Percentiles rank a stretch among this genome's conserved stretches.
phyloP scores from a whole-genome alignment of 2,329 filamentous ascomycete species.

The Apiospora phragmitis region DNA sequence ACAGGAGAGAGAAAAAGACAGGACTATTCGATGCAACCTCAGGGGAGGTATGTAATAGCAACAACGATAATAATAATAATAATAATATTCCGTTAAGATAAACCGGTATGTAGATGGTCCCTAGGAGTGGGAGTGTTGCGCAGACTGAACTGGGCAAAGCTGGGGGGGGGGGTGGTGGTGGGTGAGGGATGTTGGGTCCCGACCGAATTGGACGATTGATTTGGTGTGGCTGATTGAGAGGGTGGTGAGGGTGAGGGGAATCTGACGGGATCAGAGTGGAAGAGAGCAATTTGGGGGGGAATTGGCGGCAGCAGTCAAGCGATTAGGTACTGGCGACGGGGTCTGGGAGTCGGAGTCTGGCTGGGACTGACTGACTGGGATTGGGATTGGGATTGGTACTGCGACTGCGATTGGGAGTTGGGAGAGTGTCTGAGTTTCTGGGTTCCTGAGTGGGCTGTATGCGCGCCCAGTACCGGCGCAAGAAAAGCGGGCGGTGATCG shows the following conservation, averaged over 20 bases:
- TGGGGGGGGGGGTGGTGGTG: not conserved
- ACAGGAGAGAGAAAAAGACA: not conserved
- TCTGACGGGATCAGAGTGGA: not conserved
- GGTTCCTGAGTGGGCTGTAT: not conserved
- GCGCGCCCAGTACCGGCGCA: not conserved
- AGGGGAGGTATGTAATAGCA: no score
- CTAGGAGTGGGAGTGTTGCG: not conserved
- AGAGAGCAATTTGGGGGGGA: not conserved
- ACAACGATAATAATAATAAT: not conserved
- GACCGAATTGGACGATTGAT: not conserved
- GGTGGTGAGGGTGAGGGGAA: not conserved
- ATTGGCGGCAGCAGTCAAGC: not conserved
- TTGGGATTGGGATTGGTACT: not conserved
- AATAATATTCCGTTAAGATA: not conserved
- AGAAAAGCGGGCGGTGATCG: conserved; percentile 6
- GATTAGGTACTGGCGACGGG: not conserved
- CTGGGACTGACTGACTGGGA: not conserved
- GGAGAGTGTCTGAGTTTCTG: not conserved
- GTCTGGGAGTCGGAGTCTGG: not conserved
- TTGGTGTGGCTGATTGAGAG: not conserved
- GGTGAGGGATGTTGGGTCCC: not conserved
- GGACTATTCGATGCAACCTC: not conserved
- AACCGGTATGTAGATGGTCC: not conserved
- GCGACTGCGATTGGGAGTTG: not conserved
- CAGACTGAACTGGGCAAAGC: not conserved